Conservation (phyloP, 345 rosid species). For the Eucalyptus pauciflora region DNA sequence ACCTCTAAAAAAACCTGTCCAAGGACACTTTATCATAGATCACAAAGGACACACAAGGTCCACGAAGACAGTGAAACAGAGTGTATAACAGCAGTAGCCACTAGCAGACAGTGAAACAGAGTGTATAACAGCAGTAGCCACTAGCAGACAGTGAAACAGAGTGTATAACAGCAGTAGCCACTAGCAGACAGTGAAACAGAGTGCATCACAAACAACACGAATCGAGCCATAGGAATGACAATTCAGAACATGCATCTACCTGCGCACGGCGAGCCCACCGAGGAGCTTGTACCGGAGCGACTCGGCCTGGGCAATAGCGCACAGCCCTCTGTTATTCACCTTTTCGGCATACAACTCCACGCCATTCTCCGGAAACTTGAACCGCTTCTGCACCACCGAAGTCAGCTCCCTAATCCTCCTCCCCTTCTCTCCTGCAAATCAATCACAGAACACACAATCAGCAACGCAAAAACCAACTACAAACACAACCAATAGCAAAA, state of each 20-base stretch:
- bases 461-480: neutral
- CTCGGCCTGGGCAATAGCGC: constrained; percentile 86
- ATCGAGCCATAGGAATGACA: neutral
- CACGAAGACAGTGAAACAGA: neutral
- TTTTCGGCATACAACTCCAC: constrained; percentile 87
- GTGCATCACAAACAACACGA: neutral
- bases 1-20: neutral
- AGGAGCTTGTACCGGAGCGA: constrained; percentile 92
- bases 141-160: neutral
- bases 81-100: neutral
- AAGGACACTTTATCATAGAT: neutral
- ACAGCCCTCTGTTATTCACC: constrained; percentile 67
- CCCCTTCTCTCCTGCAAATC: constrained; percentile 61
- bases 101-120: neutral
- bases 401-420: constrained; percentile 86
- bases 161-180: neutral
- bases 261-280: constrained; percentile 85
- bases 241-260: constrained; percentile 10
- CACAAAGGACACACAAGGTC: neutral
- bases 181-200: no score
- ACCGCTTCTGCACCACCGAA: constrained; percentile 72
- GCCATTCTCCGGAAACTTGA: constrained; percentile 60
- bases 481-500: neutral
- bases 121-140: neutral
- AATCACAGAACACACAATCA: neutral